Evolutionary conservation across 495 filamentous ascomycete genomes (phyloP), one percentile per base, ranked within the genome.

Genomic region (Cercophora samala): DNA sequence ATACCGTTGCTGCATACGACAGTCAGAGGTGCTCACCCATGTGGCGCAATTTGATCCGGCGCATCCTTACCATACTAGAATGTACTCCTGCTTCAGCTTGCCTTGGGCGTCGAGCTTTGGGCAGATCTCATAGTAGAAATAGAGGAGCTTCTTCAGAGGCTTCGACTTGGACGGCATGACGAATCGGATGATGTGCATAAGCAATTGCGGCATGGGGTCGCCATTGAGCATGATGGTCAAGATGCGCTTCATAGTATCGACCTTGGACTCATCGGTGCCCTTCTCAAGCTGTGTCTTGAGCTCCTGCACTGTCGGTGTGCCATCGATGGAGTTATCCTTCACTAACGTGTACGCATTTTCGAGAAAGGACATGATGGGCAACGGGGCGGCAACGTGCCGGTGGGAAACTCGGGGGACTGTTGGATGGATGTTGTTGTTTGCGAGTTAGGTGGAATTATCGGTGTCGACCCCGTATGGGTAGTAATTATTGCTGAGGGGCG

Each of bases 121-220:
- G 77, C 95, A 98, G 73, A 98, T 94, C 80, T 99, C 96, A 79
- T 97, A 97, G 82, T 97, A 99, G 79, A 98, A 94, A 80, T 99
- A 99, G 18, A 99, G 86, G 54, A 99, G 82, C 81, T 98, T 98
- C 86, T 99, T 99, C 72, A 99, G 82, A n/a, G 88, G 82, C 79
- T 98, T 98, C 80, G 89, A 92, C 82, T 91, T 97, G 65, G 92
- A 94, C 1, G 96, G 96, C 96, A 98, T 98, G 69, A 99, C 92
- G 78, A 98, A 98, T 78, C 95, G 91, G 81, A 99, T 98, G 74
- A 99, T 98, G 80, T 97, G 96, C 96, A 99, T 99, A 69, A 99
- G 86, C 19, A 99, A 86, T 72, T 91, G 88, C 52, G 92, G 88
- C 90, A 98, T 93, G 46, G 96, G 92, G 74, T 98, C 96, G 65